phyloP scores from a whole-genome alignment of 2,329 filamentous ascomycete genomes.

The Stachybotrys chartarum region DNA sequence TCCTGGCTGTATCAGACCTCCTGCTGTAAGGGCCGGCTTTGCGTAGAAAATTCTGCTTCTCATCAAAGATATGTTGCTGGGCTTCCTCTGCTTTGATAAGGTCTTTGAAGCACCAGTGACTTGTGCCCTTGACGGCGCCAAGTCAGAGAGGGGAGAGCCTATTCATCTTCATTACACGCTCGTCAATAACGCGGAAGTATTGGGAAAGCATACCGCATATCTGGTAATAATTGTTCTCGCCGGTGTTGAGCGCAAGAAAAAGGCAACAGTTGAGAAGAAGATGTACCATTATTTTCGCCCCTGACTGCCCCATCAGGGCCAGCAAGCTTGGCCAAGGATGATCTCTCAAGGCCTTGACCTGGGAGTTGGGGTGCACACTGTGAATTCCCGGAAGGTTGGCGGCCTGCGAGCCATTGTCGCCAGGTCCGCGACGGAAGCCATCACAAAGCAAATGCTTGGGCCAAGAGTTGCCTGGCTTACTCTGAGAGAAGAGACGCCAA shows the following conservation, averaged over 20 bases:
- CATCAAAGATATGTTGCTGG: slow-evolving; percentile 64
- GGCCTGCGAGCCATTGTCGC: slow-evolving; percentile 16
- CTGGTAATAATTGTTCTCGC: slow-evolving; percentile 65
- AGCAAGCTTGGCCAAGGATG: slow-evolving; percentile 71
- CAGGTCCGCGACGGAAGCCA: slow-evolving; percentile 57
- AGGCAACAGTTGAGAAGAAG: slow-evolving; percentile 72
- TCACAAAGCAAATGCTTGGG: slow-evolving; percentile 76
- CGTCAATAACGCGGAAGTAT: not conserved
- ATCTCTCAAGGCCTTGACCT: slow-evolving; percentile 61
- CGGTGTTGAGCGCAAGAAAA: slow-evolving; percentile 56
- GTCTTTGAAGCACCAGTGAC: not conserved
- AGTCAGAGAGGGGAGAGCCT: slow-evolving; percentile 46
- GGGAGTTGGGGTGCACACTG: slow-evolving; percentile 58
- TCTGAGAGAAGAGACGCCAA: slow-evolving; percentile 65
- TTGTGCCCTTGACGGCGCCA: not conserved
- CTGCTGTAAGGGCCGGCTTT: slow-evolving; percentile 61
- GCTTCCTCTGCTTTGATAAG: slow-evolving; percentile 14
- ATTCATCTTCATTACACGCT: not conserved
- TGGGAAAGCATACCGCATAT: slow-evolving; percentile 53
- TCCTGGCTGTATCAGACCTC: slow-evolving; percentile 63
- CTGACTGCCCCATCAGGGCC: slow-evolving; percentile 63
- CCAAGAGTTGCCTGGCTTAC: slow-evolving; percentile 34
- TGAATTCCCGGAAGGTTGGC: slow-evolving; percentile 59
- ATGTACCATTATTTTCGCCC: slow-evolving; percentile 70
- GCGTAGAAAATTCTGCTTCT: slow-evolving; percentile 84